Base-by-base conservation (phyloP, 2,329 filamentous ascomycete genomes). In the Aureobasidium sp. region DNA sequence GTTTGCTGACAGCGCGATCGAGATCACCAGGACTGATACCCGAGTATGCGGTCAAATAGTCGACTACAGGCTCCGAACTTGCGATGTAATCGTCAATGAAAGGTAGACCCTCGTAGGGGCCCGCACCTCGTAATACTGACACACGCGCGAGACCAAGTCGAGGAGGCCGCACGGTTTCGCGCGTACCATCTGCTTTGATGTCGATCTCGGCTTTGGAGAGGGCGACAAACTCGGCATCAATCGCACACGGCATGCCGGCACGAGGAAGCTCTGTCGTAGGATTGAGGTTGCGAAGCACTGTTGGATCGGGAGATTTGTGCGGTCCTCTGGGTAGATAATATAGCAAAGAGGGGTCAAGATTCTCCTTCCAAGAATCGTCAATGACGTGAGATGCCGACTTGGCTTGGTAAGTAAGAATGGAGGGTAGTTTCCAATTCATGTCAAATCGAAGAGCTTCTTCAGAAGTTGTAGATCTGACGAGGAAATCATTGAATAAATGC, bases 51-150 rank as follows among this genome's bases (percentile, higher is more conserved):
- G 95, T 99, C 41, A 99, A 80, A 71, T 97, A 97, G 76, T 99
- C 94, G 62, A 97, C 90, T 29, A 99, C 90, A 0, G 88, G 87
- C 71, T 97, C 94, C 63, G 87, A 87, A 68, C 95, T 93, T 36
- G 86, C 86, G 64, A 99, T 96, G 73, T 99, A 99, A 75, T 99
- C 94, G 71, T 99, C 94, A 65, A 99, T 95, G 70, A 97, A 97
- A 0, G 94, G 90, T 0, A 87, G 74, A 0, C 91, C 91, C 72
- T 95, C 90, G 42, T 88, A 78, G 65, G 87, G 82, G 25, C 91
- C 93, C 55, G 83, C 77, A 10, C 92, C 92, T 29, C 95, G 85
- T 11, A 97, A 82, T 1, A 97, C 91, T 0, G 92, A 97, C 1
- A 95, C 91, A 64, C 94, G 85, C n/a, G 93, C 94, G 13, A 99